Evolutionary conservation across 345 rosid species (phyloP), one percentile per base, ranked within the genome.

Genomic region (Boechera stricta): DNA sequence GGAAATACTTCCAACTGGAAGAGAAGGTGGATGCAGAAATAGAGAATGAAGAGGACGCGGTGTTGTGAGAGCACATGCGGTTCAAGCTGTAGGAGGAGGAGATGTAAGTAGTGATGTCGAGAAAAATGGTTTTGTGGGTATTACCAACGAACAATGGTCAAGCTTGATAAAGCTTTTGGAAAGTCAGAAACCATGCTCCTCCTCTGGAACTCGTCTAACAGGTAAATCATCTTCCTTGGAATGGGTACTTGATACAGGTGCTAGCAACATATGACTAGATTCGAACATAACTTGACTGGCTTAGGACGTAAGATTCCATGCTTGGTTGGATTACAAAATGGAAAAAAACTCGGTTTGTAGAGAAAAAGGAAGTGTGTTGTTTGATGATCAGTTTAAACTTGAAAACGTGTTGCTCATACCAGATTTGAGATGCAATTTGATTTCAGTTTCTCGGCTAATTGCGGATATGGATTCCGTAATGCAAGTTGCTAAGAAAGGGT

Each of bases 381-480:
- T 69, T 8, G 24, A 54, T 15, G 9, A 0, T 7, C 26, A 4
- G 0, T 52, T 68, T 0, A 8, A 0, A 0, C 24, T 67, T 1
- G 1, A 7, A 0, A 67, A 73, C 42, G 82, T 79, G 4, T 2
- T 79, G 3, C 36, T 18, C 26, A 24, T 69, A 0, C 72, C 54
- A 1, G 44, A 53, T 1, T 41, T 73, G 10, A 5, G 18, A 0
- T 69, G 39, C 1, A 75, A 63, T 28, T 1, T 72, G 1, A 68
- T 79, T 0, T 76, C 4, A 0, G 21, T 71, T 0, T 71, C 78
- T 0, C 64, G 72, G 5, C 11, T 76, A 0, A 2, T 28, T 31
- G 11, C 9, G 0, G 72, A 80, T 0, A 1, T 7, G 5, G 62
- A 71, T 59, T 21, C 39, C 0, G 35, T 48, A 0, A 33, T 79